Conservation (phyloP, 129 eudicot species). For the Glebionis coronaria region DNA sequence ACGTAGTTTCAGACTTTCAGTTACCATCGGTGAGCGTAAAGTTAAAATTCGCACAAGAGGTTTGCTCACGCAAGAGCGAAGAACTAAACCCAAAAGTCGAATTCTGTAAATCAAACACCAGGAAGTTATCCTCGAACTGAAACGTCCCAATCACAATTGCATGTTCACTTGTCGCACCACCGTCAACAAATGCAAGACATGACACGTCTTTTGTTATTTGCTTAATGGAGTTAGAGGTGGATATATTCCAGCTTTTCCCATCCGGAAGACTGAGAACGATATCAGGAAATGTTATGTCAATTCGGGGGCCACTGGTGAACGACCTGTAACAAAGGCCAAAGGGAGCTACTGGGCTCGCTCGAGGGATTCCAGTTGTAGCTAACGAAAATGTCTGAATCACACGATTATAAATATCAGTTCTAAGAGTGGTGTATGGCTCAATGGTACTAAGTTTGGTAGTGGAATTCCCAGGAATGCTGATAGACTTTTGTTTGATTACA, state of each 20-base stretch:
- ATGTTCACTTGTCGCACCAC: slow-evolving; percentile 31
- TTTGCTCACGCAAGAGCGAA: slow-evolving; percentile 27
- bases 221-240: slow-evolving; percentile 33
- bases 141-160: slow-evolving; percentile 41
- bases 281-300: slow-evolving; percentile 22
- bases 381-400: slow-evolving; percentile 20
- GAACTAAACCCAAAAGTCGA: slow-evolving; percentile 53
- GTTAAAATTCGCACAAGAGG: slow-evolving; percentile 50
- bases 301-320: neutral
- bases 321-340: slow-evolving; percentile 34
- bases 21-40: slow-evolving; percentile 26
- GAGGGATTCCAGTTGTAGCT: slow-evolving; percentile 35
- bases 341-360: slow-evolving; percentile 24
- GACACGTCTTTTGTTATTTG: slow-evolving; percentile 28
- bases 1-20: neutral
- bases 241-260: slow-evolving; percentile 42
- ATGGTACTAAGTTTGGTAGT: slow-evolving; percentile 39
- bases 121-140: slow-evolving; percentile 42
- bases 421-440: slow-evolving; percentile 37
- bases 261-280: slow-evolving; percentile 27
- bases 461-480: slow-evolving; percentile 4
- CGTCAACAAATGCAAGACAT: slow-evolving; percentile 47
- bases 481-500: slow-evolving; percentile 23
- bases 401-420: slow-evolving; percentile 26
- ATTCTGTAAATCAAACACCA: slow-evolving; percentile 42